phyloP scores from a whole-genome alignment of 1,284 basidiomycete genomes.

The Cerioporus squamosus region DNA sequence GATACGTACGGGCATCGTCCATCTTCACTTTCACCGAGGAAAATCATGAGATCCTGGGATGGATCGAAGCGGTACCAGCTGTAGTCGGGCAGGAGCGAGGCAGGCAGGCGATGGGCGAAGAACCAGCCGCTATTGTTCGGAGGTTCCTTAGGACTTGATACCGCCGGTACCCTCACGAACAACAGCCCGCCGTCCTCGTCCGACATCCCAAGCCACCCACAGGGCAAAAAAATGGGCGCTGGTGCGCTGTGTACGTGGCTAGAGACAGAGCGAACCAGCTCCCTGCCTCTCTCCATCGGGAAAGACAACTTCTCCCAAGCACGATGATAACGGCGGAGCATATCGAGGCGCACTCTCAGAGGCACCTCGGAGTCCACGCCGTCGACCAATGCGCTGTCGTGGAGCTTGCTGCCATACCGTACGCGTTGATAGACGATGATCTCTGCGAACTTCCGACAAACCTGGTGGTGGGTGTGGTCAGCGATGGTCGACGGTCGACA shows the following conservation, averaged over 20 bases:
- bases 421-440: neutral
- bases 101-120: neutral
- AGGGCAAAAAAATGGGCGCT: neutral
- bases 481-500: neutral
- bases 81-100: neutral
- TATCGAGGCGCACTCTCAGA: neutral
- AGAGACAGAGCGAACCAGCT: neutral
- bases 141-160: neutral
- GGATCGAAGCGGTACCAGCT: slow-evolving; percentile 1
- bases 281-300: neutral
- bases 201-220: neutral
- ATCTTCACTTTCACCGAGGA: neutral
- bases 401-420: neutral
- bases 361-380: neutral
- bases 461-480: neutral
- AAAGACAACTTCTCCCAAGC: neutral
- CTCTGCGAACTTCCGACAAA: neutral
- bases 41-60: slow-evolving; percentile 1
- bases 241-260: neutral
- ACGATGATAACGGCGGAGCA: neutral
- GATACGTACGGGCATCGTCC: neutral
- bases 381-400: neutral
- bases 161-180: neutral
- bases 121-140: neutral
- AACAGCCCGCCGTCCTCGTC: neutral